A percentile compares a stretch with the other conserved stretches of the same genome.
Conservation (phyloP, 176 grass and related monocot species). For the Olyra latifolia region DNA sequence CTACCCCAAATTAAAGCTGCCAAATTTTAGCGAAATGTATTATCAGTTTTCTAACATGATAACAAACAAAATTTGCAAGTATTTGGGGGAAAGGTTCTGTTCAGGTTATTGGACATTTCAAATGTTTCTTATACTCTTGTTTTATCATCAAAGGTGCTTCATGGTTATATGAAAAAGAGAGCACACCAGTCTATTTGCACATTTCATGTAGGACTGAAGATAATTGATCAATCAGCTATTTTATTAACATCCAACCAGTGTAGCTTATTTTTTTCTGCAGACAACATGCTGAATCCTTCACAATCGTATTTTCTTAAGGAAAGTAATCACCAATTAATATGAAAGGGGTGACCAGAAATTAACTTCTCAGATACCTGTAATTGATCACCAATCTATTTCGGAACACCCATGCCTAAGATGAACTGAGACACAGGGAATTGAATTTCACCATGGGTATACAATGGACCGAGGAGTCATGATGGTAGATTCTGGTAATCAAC, state of each 20-base stretch:
- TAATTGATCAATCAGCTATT: background rate
- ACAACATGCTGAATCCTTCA: background rate
- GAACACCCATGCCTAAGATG: too few relatives aligned
- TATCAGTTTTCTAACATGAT: background rate
- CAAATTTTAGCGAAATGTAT: too few relatives aligned
- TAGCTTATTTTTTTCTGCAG: background rate
- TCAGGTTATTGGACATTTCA: background rate
- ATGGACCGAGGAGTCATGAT: too few relatives aligned
- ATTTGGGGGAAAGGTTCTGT: background rate
- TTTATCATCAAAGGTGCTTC: background rate
- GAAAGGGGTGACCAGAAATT: background rate
- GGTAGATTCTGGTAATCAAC: too few relatives aligned
- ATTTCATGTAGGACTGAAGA: background rate
- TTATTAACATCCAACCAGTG: background rate
- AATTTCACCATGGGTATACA: too few relatives aligned
- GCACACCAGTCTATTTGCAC: background rate
- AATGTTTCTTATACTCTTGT: background rate
- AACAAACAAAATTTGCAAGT: background rate
- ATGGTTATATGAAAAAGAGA: background rate
- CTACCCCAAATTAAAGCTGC: too few relatives aligned
- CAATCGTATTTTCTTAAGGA: background rate
- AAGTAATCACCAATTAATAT: constrained; percentile 7
- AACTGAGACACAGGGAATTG: too few relatives aligned
- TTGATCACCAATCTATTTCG: too few relatives aligned
- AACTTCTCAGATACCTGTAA: constrained; percentile 60